Evolutionary conservation across 495 filamentous ascomycete species (phyloP).

Genomic region (Bathelium albidoporum): DNA sequence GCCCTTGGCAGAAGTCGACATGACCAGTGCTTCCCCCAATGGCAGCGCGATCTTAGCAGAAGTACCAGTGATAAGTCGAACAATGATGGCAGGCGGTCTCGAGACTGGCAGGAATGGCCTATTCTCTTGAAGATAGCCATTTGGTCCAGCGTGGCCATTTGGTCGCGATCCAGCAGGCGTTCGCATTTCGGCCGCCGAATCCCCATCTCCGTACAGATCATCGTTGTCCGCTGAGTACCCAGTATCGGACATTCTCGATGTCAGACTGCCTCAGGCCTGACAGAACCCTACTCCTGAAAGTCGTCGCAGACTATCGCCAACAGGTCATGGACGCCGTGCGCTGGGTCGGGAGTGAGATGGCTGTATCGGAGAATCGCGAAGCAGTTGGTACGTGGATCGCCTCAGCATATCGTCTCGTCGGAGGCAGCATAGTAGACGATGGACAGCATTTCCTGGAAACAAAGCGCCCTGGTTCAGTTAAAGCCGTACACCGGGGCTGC

Average conservation of each 20-base stretch:
- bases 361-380: background rate
- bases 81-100: background rate
- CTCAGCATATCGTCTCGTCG: background rate
- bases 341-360: background rate
- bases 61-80: background rate
- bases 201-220: background rate
- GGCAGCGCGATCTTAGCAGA: background rate
- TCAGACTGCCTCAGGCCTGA: background rate
- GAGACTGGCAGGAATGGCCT: background rate
- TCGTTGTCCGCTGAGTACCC: background rate
- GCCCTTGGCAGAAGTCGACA: background rate
- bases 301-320: background rate
- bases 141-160: background rate
- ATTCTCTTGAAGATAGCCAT: background rate
- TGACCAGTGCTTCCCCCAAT: background rate
- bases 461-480: background rate
- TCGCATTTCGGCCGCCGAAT: background rate
- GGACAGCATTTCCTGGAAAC: background rate
- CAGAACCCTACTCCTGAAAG: background rate
- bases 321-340: background rate
- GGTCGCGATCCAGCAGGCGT: background rate
- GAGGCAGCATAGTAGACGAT: background rate
- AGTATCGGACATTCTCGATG: constrained; percentile 1
- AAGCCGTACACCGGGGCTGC: background rate
- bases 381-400: background rate